Evolutionary conservation across 345 rosid species (phyloP).

Genomic region (Eucalyptus dawsonii): DNA sequence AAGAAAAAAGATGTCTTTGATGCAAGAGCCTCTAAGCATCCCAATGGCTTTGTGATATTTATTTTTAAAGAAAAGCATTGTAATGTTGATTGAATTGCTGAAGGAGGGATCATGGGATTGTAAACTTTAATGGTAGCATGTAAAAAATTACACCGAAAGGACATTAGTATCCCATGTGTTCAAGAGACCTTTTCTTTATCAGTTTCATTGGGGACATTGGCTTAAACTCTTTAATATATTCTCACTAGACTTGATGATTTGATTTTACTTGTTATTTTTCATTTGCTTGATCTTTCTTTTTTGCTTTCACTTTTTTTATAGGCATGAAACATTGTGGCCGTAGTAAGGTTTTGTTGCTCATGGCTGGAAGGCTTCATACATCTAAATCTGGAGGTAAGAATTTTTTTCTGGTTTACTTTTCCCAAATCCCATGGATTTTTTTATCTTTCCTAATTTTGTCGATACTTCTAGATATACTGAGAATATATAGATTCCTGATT

Average conservation of each 20-base stretch:
- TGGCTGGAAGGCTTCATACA: constrained; percentile 12
- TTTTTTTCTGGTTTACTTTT: not conserved
- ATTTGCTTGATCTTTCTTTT: constrained; percentile 2
- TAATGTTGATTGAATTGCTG: not conserved
- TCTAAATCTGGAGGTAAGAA: constrained; percentile 24
- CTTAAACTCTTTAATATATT: not conserved
- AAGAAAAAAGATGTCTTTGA: not conserved
- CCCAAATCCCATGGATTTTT: not conserved
- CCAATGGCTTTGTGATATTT: not conserved
- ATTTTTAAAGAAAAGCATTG: not conserved
- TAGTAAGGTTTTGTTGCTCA: constrained; percentile 19
- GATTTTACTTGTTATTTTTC: not conserved
- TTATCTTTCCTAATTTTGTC: not conserved
- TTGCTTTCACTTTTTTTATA: not conserved
- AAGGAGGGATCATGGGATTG: not conserved
- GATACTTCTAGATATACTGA: not conserved
- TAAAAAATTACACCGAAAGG: not conserved
- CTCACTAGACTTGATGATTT: not conserved
- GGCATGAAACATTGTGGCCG: constrained; percentile 10
- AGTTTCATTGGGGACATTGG: not conserved
- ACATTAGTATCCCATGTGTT: not conserved
- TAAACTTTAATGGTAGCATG: not conserved
- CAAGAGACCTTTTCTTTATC: not conserved
- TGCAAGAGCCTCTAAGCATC: not conserved
- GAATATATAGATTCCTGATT: not conserved